Evolutionary conservation across 306 rosid species (phyloP).

Genomic region (Ochetophila trinervis): DNA sequence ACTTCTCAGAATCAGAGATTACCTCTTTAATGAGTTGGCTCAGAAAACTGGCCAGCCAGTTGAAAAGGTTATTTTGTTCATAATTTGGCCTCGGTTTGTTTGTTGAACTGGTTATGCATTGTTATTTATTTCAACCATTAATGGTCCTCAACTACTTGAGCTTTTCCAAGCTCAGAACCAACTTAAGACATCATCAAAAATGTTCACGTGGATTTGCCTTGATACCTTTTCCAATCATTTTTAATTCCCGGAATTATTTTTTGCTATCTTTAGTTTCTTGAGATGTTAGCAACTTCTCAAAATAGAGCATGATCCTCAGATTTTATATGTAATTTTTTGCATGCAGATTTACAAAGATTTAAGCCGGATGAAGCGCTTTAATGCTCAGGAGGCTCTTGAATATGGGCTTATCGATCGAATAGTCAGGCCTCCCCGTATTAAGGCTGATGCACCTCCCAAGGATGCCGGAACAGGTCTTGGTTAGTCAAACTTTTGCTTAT

Average conservation of each 20-base stretch:
- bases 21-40: constrained; percentile 69
- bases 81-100: neutral
- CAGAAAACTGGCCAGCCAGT: constrained; percentile 79
- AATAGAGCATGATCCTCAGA: constrained; percentile 10
- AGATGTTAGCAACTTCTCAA: neutral
- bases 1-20: constrained; percentile 80
- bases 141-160: neutral
- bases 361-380: constrained; percentile 62
- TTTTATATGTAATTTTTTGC: constrained; percentile 13
- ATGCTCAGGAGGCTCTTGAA: constrained; percentile 82
- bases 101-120: neutral
- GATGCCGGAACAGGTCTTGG: constrained; percentile 79
- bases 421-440: constrained; percentile 72
- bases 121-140: neutral
- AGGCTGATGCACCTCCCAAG: constrained; percentile 71
- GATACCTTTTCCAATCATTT: no score
- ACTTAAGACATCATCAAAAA: neutral
- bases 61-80: constrained; percentile 63
- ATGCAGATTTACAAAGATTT: constrained; percentile 68
- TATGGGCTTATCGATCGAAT: constrained; percentile 86
- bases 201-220: no score
- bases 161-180: neutral
- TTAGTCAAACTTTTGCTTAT: constrained; percentile 32
- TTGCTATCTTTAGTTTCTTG: neutral
- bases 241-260: neutral